These are phyloP conservation scores for Penicillium brevicompactum DNA, from an alignment of 2,329 filamentous ascomycete species.

Conservation along the genomic window DNA sequence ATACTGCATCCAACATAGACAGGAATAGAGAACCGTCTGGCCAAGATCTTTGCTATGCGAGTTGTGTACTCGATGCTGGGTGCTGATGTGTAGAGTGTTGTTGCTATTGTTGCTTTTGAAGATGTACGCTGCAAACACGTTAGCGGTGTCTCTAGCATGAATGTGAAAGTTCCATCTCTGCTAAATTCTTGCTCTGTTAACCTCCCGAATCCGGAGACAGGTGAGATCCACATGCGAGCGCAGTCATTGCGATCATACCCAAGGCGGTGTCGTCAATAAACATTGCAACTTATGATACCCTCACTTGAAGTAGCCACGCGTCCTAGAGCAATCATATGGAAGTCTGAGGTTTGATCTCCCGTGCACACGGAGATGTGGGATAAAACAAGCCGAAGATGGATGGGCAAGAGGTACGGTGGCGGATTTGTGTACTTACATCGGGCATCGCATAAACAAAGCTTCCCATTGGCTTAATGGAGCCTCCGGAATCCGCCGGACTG, in stretches of 20 bases:
- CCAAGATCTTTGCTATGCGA: conserved; percentile 79
- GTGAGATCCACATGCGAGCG: too few species aligned
- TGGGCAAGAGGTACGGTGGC: background rate
- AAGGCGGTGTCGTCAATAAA: too few species aligned
- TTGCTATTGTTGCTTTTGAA: conserved; percentile 65
- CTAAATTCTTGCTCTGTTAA: too few species aligned
- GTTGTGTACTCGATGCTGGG: conserved; percentile 83
- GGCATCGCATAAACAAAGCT: conserved; percentile 94
- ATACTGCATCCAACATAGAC: conserved; percentile 92
- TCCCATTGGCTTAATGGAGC: conserved; percentile 62
- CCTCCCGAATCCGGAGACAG: too few species aligned
- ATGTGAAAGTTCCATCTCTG: too few species aligned
- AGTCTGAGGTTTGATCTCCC: too few species aligned
- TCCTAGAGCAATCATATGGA: too few species aligned
- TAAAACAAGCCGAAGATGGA: background rate
- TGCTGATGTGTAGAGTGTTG: conserved; percentile 72
- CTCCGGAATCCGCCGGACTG: conserved; percentile 45
- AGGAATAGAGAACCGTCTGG: conserved; percentile 70
- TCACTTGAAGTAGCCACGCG: too few species aligned
- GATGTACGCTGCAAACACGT: conserved; percentile 37
- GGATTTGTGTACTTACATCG: conserved; percentile 61
- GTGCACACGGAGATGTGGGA: too few species aligned
- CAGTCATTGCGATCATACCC: too few species aligned
- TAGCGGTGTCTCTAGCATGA: conserved; percentile 1
- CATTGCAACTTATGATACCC: too few species aligned